A percentile compares a stretch with the other conserved stretches of the same genome.
Conservation (phyloP, 2,329 filamentous ascomycete species). For the Fusarium decemcellulare region DNA sequence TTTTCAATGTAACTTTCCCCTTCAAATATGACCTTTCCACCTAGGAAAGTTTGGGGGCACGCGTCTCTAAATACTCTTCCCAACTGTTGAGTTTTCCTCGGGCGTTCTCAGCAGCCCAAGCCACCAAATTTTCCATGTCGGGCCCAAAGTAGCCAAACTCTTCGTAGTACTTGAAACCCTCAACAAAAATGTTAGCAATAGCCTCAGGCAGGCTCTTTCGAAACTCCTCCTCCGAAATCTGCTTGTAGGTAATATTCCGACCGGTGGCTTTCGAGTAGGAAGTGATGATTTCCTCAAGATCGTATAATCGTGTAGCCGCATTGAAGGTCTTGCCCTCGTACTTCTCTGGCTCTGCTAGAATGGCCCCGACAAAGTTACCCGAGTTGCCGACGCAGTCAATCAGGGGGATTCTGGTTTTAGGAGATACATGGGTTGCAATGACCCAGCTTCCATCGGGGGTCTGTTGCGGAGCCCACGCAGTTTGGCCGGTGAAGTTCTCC, state of each 20-base stretch:
- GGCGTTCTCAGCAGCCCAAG: slow-evolving; percentile 38
- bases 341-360: slow-evolving; percentile 59
- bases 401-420: slow-evolving; percentile 55
- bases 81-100: slow-evolving; percentile 37
- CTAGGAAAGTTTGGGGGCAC: slow-evolving; percentile 26
- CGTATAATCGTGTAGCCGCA: slow-evolving; percentile 57
- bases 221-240: slow-evolving; percentile 40
- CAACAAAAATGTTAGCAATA: background rate
- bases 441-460: slow-evolving; percentile 49
- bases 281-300: slow-evolving; percentile 55
- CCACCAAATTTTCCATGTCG: slow-evolving; percentile 32
- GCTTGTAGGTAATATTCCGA: slow-evolving; percentile 48
- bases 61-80: slow-evolving; percentile 39
- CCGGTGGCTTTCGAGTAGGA: slow-evolving; percentile 57
- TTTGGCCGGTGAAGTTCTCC: slow-evolving; percentile 52
- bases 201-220: slow-evolving; percentile 16
- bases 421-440: slow-evolving; percentile 34
- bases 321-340: slow-evolving; percentile 60
- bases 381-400: slow-evolving; percentile 61
- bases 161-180: slow-evolving; percentile 25
- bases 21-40: background rate
- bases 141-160: slow-evolving; percentile 45
- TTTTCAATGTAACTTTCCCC: too few species aligned
- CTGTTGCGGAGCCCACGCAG: slow-evolving; percentile 48
- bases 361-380: slow-evolving; percentile 58